These are phyloP conservation scores for Torulaspora indica DNA, from an alignment of 805 yeast genomes.

Conservation along the genomic window DNA sequence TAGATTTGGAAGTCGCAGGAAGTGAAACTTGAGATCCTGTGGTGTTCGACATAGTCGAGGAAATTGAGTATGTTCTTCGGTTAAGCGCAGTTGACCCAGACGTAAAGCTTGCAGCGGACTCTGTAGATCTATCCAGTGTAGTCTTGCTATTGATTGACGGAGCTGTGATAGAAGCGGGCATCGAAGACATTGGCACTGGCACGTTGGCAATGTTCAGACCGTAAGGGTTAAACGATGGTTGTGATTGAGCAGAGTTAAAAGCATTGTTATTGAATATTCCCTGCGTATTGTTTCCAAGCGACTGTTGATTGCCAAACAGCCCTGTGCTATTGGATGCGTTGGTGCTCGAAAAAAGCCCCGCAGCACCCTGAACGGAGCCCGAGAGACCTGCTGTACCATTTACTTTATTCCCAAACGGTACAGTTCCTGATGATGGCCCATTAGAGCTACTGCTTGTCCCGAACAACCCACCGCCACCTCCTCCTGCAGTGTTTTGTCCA, in stretches of 20 bases:
- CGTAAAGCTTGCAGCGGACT: conserved; percentile 29
- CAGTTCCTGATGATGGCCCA: conserved; percentile 2
- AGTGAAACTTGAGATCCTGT: conserved; percentile 11
- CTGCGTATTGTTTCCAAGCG: conserved; percentile 5
- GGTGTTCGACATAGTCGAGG: conserved; percentile 24
- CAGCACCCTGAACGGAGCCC: conserved; percentile 8
- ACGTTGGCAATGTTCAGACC: conserved; percentile 32
- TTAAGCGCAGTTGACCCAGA: conserved; percentile 13
- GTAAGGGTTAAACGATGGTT: conserved; percentile 25
- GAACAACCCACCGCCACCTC: conserved; percentile 31
- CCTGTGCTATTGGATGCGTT: conserved; percentile 14
- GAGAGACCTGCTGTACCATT: conserved; percentile 1
- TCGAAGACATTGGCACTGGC: conserved; percentile 32
- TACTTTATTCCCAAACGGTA: background rate
- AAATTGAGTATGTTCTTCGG: conserved; percentile 19
- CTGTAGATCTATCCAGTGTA: conserved; percentile 1
- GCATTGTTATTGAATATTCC: conserved; percentile 24
- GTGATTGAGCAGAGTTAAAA: background rate
- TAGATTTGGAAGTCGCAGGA: conserved; percentile 22
- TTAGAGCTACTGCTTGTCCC: conserved; percentile 17
- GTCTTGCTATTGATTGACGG: conserved; percentile 22
- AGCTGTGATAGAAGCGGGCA: conserved; percentile 40
- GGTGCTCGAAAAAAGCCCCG: conserved; percentile 24
- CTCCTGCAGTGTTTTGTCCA: conserved; percentile 6
- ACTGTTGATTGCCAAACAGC: conserved; percentile 21